Conservation (phyloP, 768 basidiomycete genomes). For the Suillus clintonianus region DNA sequence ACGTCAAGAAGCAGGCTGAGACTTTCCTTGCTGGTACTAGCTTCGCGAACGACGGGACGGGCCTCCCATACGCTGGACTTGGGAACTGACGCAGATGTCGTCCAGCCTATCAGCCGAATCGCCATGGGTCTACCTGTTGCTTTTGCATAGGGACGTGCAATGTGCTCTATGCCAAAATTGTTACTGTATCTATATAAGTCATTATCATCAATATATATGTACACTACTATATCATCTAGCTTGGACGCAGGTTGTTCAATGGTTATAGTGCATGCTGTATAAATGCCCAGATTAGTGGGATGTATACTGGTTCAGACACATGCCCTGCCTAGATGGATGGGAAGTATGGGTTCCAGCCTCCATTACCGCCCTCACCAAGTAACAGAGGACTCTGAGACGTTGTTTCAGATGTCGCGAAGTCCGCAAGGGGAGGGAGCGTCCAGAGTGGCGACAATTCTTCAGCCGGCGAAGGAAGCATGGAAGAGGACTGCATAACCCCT, state of each 20-base stretch:
- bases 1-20: conserved; percentile 63
- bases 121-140: conserved; percentile 46
- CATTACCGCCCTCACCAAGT: background rate
- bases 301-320: background rate
- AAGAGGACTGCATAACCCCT: background rate
- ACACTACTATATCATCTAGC: background rate
- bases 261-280: background rate
- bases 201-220: background rate
- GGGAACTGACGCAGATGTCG: conserved; percentile 46
- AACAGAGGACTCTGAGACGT: background rate
- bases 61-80: conserved; percentile 39
- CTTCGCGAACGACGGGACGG: conserved; percentile 54
- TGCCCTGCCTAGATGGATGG: background rate
- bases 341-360: background rate
- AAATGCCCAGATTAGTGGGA: background rate
- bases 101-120: conserved; percentile 31
- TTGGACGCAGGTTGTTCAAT: background rate
- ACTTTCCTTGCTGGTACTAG: conserved; percentile 59
- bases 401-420: background rate
- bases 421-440: background rate
- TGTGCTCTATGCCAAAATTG: background rate
- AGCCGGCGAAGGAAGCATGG: background rate
- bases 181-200: background rate
- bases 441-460: background rate
- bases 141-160: conserved; percentile 1